phyloP scores from a whole-genome alignment of 2,329 filamentous ascomycete species.

The Neopestalotiopsis sp. region DNA sequence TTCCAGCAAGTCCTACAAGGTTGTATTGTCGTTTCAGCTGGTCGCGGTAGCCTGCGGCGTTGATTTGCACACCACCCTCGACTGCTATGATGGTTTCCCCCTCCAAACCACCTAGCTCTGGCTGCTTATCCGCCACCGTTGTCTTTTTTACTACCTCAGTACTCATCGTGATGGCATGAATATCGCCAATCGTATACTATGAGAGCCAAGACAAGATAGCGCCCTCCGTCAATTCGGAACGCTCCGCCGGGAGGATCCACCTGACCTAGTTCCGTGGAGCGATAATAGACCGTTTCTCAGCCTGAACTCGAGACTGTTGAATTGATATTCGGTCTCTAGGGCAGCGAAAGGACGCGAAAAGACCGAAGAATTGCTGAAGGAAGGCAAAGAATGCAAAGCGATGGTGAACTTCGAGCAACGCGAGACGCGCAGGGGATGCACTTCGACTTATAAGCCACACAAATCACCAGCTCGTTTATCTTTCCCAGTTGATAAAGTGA shows the following conservation, averaged over 20 bases:
- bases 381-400: neutral
- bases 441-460: neutral
- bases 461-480: neutral
- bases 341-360: neutral
- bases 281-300: neutral
- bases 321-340: neutral
- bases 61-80: constrained; percentile 53
- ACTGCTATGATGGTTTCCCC: constrained; percentile 40
- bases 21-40: constrained; percentile 68
- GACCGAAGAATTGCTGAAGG: neutral
- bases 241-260: constrained; percentile 6
- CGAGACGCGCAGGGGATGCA: neutral
- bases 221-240: constrained; percentile 1
- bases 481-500: neutral
- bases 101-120: constrained; percentile 31
- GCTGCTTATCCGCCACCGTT: constrained; percentile 24
- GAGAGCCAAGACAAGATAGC: neutral
- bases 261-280: neutral
- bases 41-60: constrained; percentile 68
- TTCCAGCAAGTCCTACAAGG: constrained; percentile 61
- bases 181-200: neutral
- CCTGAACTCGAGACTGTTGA: neutral
- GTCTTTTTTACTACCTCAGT: constrained; percentile 10
- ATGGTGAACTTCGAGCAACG: neutral
- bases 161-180: neutral